Conservation (phyloP, 2,329 filamentous ascomycete species). For the Thelonectria discophora region DNA sequence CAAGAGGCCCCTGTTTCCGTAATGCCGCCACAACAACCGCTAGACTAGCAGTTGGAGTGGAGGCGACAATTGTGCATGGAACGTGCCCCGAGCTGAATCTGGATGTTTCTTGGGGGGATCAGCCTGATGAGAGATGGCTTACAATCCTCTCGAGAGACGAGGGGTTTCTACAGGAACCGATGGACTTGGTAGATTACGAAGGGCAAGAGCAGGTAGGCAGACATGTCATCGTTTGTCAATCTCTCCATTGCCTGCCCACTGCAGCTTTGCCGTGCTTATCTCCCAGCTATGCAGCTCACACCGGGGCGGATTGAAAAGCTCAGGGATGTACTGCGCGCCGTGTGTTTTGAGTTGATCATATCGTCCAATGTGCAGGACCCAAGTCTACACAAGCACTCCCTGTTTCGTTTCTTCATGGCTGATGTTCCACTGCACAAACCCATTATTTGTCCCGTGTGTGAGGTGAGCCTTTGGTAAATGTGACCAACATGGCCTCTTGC, state of each 20-base stretch:
- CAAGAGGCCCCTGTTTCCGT: background rate
- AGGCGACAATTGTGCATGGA: constrained; percentile 21
- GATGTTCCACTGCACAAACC: constrained; percentile 18
- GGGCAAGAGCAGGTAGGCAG: too few species aligned
- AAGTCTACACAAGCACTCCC: constrained; percentile 14
- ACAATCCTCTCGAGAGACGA: background rate
- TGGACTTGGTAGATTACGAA: too few species aligned
- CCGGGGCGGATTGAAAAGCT: constrained; percentile 25
- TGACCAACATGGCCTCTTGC: constrained; percentile 18
- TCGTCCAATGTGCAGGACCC: constrained; percentile 2
- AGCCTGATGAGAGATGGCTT: background rate
- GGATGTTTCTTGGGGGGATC: background rate
- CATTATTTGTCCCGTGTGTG: constrained; percentile 8
- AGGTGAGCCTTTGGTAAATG: constrained; percentile 8
- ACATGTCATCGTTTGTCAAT: background rate
- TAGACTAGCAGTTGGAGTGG: constrained; percentile 2
- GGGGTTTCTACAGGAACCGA: background rate
- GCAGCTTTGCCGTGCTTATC: background rate
- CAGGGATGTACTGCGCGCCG: constrained; percentile 36
- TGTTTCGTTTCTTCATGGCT: constrained; percentile 5
- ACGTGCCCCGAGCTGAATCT: background rate
- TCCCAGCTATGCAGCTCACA: background rate
- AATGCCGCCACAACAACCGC: constrained; percentile 20
- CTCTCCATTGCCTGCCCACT: background rate
- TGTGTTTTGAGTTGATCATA: constrained; percentile 40